A percentile compares a stretch with the other conserved stretches of the same genome.
These are phyloP conservation scores for Penicillium samsonianum DNA, from an alignment of 495 filamentous ascomycete species.

Conservation along the genomic window DNA sequence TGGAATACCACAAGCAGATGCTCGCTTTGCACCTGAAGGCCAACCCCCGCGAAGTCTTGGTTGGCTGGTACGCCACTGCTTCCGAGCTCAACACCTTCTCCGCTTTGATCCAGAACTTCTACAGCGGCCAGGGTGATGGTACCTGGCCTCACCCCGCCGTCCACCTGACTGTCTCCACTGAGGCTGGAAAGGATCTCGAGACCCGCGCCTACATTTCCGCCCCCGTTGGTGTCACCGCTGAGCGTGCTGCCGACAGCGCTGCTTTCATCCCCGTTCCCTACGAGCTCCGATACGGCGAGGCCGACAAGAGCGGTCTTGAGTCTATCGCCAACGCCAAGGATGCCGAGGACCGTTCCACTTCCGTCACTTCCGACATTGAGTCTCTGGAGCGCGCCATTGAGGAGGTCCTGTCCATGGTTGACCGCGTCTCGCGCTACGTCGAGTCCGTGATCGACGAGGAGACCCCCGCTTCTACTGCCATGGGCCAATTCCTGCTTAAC, in stretches of 20 bases:
- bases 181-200: conserved; percentile 79
- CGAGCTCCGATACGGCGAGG: conserved; percentile 85
- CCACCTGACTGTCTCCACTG: conserved; percentile 90
- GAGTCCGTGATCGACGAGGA: conserved; percentile 75
- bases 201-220: conserved; percentile 90
- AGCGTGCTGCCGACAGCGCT: conserved; percentile 91
- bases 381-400: conserved; percentile 79
- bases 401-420: conserved; percentile 81
- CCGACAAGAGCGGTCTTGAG: conserved; percentile 90
- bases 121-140: conserved; percentile 92
- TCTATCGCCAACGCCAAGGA: conserved; percentile 80
- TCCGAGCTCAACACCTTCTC: conserved; percentile 96
- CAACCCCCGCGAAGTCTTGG: conserved; percentile 87
- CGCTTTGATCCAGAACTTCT: conserved; percentile 99
- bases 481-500: conserved; percentile 94
- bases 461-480: conserved; percentile 70
- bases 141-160: conserved; percentile 96
- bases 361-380: conserved; percentile 82
- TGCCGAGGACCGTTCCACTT: conserved; percentile 67
- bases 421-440: conserved; percentile 87
- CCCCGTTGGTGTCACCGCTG: conserved; percentile 90
- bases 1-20: conserved; percentile 99
- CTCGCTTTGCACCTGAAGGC: conserved; percentile 89
- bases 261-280: conserved; percentile 95
- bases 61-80: conserved; percentile 98